Percentiles rank a stretch among this genome's conserved stretches.
These are phyloP conservation scores for Rutstroemia sp. DNA, from an alignment of 2,329 filamentous ascomycete species.

Conservation along the genomic window DNA sequence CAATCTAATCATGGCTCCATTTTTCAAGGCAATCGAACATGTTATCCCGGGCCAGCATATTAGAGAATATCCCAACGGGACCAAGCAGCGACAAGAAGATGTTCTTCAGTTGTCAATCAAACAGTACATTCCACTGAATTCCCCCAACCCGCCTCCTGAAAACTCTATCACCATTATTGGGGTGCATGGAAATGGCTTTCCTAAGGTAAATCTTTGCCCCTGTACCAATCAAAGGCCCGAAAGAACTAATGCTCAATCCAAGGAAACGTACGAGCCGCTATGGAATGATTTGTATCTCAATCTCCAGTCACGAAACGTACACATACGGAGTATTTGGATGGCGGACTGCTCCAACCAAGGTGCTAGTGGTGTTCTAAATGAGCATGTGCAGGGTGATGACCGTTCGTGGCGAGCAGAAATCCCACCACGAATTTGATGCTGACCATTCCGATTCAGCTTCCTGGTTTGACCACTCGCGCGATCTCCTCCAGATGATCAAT, in stretches of 20 bases:
- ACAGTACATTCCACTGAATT: slow-evolving; percentile 75
- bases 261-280: slow-evolving; percentile 88
- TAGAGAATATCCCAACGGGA: background rate
- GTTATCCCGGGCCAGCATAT: background rate
- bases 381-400: slow-evolving; percentile 68
- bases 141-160: slow-evolving; percentile 50
- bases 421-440: background rate
- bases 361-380: slow-evolving; percentile 69
- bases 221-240: background rate
- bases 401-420: slow-evolving; percentile 43
- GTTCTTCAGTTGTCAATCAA: slow-evolving; percentile 39
- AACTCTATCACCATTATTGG: slow-evolving; percentile 76
- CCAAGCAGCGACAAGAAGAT: background rate
- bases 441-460: background rate
- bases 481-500: slow-evolving; percentile 81
- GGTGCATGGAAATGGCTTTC: slow-evolving; percentile 86
- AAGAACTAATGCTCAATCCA: background rate
- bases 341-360: slow-evolving; percentile 85
- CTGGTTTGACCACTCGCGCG: slow-evolving; percentile 80
- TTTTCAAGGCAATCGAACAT: background rate
- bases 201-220: slow-evolving; percentile 52
- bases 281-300: slow-evolving; percentile 58
- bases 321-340: slow-evolving; percentile 81
- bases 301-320: slow-evolving; percentile 36
- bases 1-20: too few species aligned